phyloP scores from a whole-genome alignment of 495 filamentous ascomycete genomes.

The Aspergillus ellipticus region DNA sequence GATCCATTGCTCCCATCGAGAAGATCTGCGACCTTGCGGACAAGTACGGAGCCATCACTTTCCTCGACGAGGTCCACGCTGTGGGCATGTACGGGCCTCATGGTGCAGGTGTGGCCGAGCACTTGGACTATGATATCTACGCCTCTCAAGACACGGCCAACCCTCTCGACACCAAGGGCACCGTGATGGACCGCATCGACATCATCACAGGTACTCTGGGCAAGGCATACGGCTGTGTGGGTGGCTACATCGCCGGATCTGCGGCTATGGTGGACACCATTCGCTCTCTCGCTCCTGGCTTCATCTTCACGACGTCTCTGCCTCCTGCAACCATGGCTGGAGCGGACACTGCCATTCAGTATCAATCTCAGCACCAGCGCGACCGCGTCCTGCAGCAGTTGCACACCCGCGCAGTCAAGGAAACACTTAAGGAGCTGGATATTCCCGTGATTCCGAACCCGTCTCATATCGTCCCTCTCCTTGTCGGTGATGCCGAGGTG shows the following conservation, averaged over 20 bases:
- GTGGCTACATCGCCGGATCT: slow-evolving; percentile 93
- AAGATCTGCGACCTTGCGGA: slow-evolving; percentile 93
- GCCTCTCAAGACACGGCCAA: slow-evolving; percentile 55
- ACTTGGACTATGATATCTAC: slow-evolving; percentile 80
- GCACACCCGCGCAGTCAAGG: slow-evolving; percentile 90
- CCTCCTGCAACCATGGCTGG: slow-evolving; percentile 97
- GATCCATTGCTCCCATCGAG: slow-evolving; percentile 91
- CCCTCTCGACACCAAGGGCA: slow-evolving; percentile 62
- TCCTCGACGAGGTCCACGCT: slow-evolving; percentile 96
- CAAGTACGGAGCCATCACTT: slow-evolving; percentile 96
- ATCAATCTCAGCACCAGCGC: slow-evolving; percentile 74
- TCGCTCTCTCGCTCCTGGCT: slow-evolving; percentile 90
- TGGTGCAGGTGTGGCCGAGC: slow-evolving; percentile 94
- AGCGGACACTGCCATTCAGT: slow-evolving; percentile 85
- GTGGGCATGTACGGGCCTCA: slow-evolving; percentile 99
- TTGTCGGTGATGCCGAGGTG: slow-evolving; percentile 92
- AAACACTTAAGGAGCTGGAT: slow-evolving; percentile 65
- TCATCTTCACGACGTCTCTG: slow-evolving; percentile 97
- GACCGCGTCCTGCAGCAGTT: slow-evolving; percentile 90
- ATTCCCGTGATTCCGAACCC: slow-evolving; percentile 99
- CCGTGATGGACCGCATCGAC: slow-evolving; percentile 91
- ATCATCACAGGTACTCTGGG: slow-evolving; percentile 97
- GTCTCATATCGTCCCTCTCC: slow-evolving; percentile 88
- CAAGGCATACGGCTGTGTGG: slow-evolving; percentile 97
- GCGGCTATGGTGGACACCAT: slow-evolving; percentile 90